phyloP scores from a whole-genome alignment of 1,284 basidiomycete species.

The Austroboletus novae-zelandiae region DNA sequence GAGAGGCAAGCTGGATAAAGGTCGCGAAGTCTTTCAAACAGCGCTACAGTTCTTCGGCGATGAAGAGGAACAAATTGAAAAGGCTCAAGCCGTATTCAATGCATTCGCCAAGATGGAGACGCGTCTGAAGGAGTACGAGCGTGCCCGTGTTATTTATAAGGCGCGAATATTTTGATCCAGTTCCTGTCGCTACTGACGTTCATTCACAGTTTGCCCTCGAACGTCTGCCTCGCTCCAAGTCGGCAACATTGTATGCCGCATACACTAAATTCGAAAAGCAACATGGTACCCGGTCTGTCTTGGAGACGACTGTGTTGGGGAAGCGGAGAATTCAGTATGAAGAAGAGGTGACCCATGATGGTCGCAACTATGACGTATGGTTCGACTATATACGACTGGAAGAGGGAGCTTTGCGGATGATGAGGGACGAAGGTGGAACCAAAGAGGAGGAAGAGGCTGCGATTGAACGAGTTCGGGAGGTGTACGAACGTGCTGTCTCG shows the following conservation, averaged over 20 bases:
- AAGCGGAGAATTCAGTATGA: constrained; percentile 98
- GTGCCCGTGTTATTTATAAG: constrained; percentile 97
- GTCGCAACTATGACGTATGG: constrained; percentile 96
- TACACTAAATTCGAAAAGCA: constrained; percentile 99
- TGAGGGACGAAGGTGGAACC: constrained; percentile 74
- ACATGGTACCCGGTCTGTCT: constrained; percentile 84
- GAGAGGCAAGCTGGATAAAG: constrained; percentile 81
- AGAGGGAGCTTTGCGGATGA: constrained; percentile 79
- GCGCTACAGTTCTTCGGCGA: constrained; percentile 97
- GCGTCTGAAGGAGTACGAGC: constrained; percentile 91
- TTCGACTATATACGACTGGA: constrained; percentile 95
- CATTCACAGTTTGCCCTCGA: constrained; percentile 81
- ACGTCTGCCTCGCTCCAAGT: constrained; percentile 88
- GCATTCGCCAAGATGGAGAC: constrained; percentile 99
- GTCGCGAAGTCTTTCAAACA: constrained; percentile 94
- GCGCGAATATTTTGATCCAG: constrained; percentile 36
- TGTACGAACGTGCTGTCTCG: constrained; percentile 96
- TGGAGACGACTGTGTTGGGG: constrained; percentile 93
- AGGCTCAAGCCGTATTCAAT: constrained; percentile 94
- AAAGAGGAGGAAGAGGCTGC: constrained; percentile 63
- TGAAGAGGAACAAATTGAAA: constrained; percentile 95
- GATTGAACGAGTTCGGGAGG: constrained; percentile 74
- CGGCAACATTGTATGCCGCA: constrained; percentile 78
- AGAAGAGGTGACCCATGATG: constrained; percentile 86
- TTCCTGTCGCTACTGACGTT: constrained; percentile 1